phyloP scores from a whole-genome alignment of 192 early-diverging fungal species.

The Funneliformis mosseae region DNA sequence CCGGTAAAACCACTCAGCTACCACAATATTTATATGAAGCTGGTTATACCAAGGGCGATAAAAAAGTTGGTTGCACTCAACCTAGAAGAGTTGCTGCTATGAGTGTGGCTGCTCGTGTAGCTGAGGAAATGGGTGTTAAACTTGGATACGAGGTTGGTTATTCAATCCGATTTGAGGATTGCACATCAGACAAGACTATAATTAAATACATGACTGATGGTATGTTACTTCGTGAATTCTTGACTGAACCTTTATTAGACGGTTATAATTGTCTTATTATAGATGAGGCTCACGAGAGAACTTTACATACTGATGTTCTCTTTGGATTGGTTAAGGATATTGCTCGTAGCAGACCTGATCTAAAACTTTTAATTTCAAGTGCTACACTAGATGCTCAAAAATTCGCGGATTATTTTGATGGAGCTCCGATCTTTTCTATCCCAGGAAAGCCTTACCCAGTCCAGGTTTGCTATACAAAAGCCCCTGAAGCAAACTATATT shows the following conservation, averaged over 20 bases:
- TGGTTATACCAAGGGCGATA: constrained; percentile 86
- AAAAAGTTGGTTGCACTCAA: constrained; percentile 95
- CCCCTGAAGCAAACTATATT: constrained; percentile 96
- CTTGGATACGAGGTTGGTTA: constrained; percentile 90
- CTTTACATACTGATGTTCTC: constrained; percentile 93
- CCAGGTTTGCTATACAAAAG: constrained; percentile 92
- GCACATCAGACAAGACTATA: constrained; percentile 90
- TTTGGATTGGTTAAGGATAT: constrained; percentile 98
- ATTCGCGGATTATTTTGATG: constrained; percentile 95
- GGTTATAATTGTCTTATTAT: constrained; percentile 94
- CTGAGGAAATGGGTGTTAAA: constrained; percentile 95
- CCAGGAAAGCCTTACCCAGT: constrained; percentile 94
- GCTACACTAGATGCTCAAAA: constrained; percentile 98
- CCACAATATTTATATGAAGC: constrained; percentile 96
- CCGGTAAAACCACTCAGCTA: constrained; percentile 98
- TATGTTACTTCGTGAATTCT: constrained; percentile 95
- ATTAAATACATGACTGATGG: constrained; percentile 99
- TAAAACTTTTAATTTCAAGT: constrained; percentile 94
- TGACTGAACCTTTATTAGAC: constrained; percentile 93
- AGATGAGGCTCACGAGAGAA: constrained; percentile 98
- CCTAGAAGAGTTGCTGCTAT: constrained; percentile 98
- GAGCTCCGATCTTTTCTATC: constrained; percentile 72
- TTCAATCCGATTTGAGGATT: constrained; percentile 98
- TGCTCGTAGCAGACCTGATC: constrained; percentile 87
- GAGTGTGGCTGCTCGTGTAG: constrained; percentile 95